Conservation (phyloP, 2,329 filamentous ascomycete species). For the Bipolaris sorokiniana region DNA sequence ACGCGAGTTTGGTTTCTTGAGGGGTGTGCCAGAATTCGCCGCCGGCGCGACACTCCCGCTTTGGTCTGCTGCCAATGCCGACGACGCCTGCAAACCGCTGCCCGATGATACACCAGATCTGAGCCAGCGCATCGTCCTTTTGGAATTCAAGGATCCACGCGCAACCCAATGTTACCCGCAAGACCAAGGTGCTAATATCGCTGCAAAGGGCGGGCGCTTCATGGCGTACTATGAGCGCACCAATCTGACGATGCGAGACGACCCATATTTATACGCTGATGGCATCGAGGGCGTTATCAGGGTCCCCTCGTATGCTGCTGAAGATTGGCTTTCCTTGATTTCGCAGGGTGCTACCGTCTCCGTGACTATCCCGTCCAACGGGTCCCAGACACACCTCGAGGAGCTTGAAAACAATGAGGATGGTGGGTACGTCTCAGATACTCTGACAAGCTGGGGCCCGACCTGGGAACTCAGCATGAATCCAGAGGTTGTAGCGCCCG, state of each 20-base stretch:
- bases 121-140: slow-evolving; percentile 59
- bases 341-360: slow-evolving; percentile 19
- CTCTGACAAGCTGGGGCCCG: slow-evolving; percentile 62
- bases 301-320: slow-evolving; percentile 15
- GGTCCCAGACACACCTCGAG: slow-evolving; percentile 14
- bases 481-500: slow-evolving; percentile 63
- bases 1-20: slow-evolving; percentile 40
- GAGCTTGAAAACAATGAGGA: slow-evolving; percentile 20
- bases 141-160: slow-evolving; percentile 19
- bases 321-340: slow-evolving; percentile 20
- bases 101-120: slow-evolving; percentile 64
- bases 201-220: slow-evolving; percentile 63
- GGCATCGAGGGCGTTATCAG: slow-evolving; percentile 21
- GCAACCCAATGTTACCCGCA: slow-evolving; percentile 22
- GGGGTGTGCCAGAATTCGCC: slow-evolving; percentile 39
- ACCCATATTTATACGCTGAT: slow-evolving; percentile 20
- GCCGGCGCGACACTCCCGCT: slow-evolving; percentile 23
- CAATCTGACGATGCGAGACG: slow-evolving; percentile 22
- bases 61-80: slow-evolving; percentile 52
- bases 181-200: slow-evolving; percentile 34
- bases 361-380: slow-evolving; percentile 21
- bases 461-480: slow-evolving; percentile 65
- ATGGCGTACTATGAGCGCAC: slow-evolving; percentile 22
- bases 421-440: slow-evolving; percentile 16
- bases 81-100: slow-evolving; percentile 61